Conservation (phyloP, 2,329 filamentous ascomycete species). For the Xylariomycetidae sp. region DNA sequence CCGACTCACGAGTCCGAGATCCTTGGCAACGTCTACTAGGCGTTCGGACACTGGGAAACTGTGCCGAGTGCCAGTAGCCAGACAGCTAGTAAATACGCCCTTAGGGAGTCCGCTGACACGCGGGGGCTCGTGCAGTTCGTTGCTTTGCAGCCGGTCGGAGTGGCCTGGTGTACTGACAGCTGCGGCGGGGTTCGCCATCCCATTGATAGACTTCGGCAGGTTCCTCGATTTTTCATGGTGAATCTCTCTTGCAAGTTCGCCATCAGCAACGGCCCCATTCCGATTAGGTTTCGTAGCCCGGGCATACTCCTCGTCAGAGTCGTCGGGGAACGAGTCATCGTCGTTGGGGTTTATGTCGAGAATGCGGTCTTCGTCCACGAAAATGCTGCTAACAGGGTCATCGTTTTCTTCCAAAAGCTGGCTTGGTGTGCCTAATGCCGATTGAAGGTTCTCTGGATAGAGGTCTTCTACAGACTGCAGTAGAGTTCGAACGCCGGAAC, state of each 20-base stretch:
- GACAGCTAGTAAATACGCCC: slow-evolving; percentile 38
- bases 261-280: too few species aligned
- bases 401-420: slow-evolving; percentile 22
- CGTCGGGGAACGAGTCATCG: slow-evolving; percentile 42
- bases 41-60: slow-evolving; percentile 31
- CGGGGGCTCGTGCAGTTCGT: slow-evolving; percentile 3
- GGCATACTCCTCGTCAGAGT: slow-evolving; percentile 45
- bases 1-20: slow-evolving; percentile 32
- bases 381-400: slow-evolving; percentile 38
- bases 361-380: slow-evolving; percentile 61
- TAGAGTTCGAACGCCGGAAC: slow-evolving; percentile 62
- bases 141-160: too few species aligned
- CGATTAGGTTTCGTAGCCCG: slow-evolving; percentile 4
- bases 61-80: slow-evolving; percentile 31
- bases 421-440: slow-evolving; percentile 38
- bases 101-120: slow-evolving; percentile 16
- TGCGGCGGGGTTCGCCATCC: too few species aligned
- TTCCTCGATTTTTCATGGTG: too few species aligned
- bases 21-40: slow-evolving; percentile 35
- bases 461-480: slow-evolving; percentile 84
- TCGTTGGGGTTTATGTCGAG: slow-evolving; percentile 38
- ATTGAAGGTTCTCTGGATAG: slow-evolving; percentile 60
- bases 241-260: too few species aligned
- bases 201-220: too few species aligned
- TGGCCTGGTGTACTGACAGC: too few species aligned